A percentile compares a stretch with the other conserved stretches of the same genome.
Conservation (phyloP, 257 asterid genomes). For the Penstemon barbatus region DNA sequence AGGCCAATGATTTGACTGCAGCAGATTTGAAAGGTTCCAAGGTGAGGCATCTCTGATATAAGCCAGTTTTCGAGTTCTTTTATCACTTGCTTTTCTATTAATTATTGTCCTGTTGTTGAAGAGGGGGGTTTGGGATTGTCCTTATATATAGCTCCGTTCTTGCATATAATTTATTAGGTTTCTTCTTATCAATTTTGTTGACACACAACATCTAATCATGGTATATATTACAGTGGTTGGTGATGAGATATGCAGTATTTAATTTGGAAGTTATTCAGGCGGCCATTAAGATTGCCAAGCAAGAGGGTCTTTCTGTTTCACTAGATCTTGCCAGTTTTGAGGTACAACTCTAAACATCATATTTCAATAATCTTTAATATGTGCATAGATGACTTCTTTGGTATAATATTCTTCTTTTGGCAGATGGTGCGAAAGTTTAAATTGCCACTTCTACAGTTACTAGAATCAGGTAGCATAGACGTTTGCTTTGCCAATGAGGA, state of each 20-base stretch:
- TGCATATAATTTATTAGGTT: not conserved
- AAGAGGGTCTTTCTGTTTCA: conserved; percentile 82
- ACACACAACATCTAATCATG: not conserved
- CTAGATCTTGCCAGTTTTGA: conserved; percentile 97
- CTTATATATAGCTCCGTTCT: not conserved
- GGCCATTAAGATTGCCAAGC: conserved; percentile 83
- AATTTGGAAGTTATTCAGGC: conserved; percentile 69
- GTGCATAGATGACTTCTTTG: not conserved
- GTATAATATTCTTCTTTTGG: not conserved
- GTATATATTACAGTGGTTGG: conserved; percentile 74
- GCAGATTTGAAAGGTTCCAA: conserved; percentile 88
- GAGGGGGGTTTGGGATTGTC: not conserved
- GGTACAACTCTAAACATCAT: conserved; percentile 45
- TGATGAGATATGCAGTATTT: conserved; percentile 74
- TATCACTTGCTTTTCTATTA: not conserved
- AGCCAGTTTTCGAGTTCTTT: not conserved
- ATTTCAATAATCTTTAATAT: not conserved
- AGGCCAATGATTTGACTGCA: conserved; percentile 76
- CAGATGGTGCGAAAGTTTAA: conserved; percentile 95
- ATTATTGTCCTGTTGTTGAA: not conserved
- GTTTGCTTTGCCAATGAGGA: conserved; percentile 99
- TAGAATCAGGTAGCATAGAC: conserved; percentile 84
- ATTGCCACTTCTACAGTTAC: conserved; percentile 63
- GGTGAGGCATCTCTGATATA: conserved; percentile 46
- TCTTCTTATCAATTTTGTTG: conserved; percentile 5